phyloP scores from a whole-genome alignment of 176 grass and related monocot genomes.

The Tuctoria greenei region DNA sequence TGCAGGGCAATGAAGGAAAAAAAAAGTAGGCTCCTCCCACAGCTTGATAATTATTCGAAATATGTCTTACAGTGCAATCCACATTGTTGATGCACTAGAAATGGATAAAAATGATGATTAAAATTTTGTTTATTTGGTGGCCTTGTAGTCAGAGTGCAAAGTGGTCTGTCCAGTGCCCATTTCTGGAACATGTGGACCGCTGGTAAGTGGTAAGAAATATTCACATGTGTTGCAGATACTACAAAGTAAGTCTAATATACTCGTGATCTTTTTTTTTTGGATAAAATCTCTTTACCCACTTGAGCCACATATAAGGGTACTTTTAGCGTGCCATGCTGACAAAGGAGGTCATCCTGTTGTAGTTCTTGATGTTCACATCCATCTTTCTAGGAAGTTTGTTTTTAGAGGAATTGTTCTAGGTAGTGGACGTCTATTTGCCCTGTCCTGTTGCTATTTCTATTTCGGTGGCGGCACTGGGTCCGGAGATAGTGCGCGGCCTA shows the following conservation, averaged over 20 bases:
- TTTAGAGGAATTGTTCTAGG: background rate
- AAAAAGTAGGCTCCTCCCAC: conserved; percentile 31
- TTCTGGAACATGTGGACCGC: background rate
- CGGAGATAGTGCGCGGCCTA: conserved; percentile 17
- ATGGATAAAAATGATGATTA: background rate
- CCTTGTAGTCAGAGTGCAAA: background rate
- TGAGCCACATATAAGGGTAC: background rate
- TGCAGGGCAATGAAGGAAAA: conserved; percentile 19
- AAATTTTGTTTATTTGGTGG: background rate
- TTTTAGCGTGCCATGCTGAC: background rate
- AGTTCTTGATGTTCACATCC: background rate
- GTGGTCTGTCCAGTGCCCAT: background rate
- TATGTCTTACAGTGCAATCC: conserved; percentile 9
- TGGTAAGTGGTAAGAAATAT: background rate
- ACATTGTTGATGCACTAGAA: conserved; percentile 5
- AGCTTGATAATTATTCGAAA: conserved; percentile 14
- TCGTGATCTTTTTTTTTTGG: background rate
- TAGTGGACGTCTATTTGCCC: background rate
- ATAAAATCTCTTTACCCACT: background rate
- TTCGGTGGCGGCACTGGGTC: background rate
- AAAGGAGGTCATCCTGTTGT: background rate
- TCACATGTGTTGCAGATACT: background rate
- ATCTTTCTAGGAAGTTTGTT: background rate
- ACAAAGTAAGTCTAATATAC: background rate
- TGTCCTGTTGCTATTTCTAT: background rate